Evolutionary conservation across 805 yeast species (phyloP).

Genomic region (Scheffersomyces stipitis): DNA sequence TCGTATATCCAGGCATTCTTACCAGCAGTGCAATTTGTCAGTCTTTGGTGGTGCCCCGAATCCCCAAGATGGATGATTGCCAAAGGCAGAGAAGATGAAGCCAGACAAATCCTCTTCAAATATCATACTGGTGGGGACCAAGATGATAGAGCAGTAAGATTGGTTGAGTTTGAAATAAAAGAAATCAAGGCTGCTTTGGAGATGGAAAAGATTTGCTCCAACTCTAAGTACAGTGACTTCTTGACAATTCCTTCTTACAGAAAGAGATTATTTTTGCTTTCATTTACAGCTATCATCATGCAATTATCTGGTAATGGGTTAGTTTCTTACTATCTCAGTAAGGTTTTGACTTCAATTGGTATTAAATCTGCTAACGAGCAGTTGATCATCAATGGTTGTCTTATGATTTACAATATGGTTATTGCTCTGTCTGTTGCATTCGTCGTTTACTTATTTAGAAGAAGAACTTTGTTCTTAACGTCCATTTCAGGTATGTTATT

Average conservation of each 20-base stretch:
- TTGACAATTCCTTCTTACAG: neutral
- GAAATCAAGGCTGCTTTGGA: conserved; percentile 5
- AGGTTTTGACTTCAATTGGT: conserved; percentile 4
- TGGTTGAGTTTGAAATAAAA: conserved; percentile 2
- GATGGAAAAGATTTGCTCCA: conserved; percentile 1
- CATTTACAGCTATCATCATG: conserved; percentile 1
- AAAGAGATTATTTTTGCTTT: conserved; percentile 1
- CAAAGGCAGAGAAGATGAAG: conserved; percentile 14
- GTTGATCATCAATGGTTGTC: conserved; percentile 5
- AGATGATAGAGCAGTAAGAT: neutral
- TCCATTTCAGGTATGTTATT: conserved; percentile 38
- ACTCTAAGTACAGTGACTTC: conserved; percentile 2
- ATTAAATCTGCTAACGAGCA: neutral
- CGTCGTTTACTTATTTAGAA: conserved; percentile 23
- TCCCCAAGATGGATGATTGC: conserved; percentile 25
- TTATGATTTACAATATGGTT: conserved; percentile 45
- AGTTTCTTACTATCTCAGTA: conserved; percentile 4
- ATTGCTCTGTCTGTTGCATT: conserved; percentile 19
- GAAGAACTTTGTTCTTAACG: conserved; percentile 36
- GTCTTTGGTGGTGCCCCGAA: conserved; percentile 26
- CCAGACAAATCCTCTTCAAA: conserved; percentile 8
- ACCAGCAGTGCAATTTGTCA: conserved; percentile 41
- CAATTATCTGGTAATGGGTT: conserved; percentile 6
- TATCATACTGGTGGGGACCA: conserved; percentile 6
- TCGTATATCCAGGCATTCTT: conserved; percentile 49